Evolutionary conservation across 148 eudicot species (phyloP).

Genomic region (Chenopodium album): DNA sequence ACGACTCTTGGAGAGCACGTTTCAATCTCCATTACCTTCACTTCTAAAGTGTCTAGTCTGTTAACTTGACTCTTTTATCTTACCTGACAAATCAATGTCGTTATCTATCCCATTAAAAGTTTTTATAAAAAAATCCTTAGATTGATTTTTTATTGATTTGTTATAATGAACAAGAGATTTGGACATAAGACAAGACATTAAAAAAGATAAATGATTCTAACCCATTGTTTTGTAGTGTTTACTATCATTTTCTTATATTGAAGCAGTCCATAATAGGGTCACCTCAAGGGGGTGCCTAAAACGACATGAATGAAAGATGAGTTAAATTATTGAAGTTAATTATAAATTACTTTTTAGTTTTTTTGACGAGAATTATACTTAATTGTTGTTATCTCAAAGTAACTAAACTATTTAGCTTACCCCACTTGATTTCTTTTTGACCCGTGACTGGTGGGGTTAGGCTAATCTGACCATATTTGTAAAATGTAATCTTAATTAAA

Average conservation of each 20-base stretch:
- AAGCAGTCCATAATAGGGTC: slow-evolving; percentile 11
- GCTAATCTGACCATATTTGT: slow-evolving; percentile 2
- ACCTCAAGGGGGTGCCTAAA: slow-evolving; percentile 10
- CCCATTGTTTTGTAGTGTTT: slow-evolving; percentile 10
- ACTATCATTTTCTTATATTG: not conserved
- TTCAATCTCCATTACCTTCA: too few species aligned
- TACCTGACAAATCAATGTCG: too few species aligned
- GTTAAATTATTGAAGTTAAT: not conserved
- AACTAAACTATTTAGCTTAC: slow-evolving; percentile 1
- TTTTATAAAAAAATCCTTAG: too few species aligned
- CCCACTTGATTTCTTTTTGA: slow-evolving; percentile 32
- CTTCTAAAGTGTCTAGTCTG: too few species aligned
- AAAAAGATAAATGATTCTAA: too few species aligned
- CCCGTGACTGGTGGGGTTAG: slow-evolving; percentile 29
- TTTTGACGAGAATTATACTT: not conserved
- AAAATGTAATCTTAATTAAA: not conserved
- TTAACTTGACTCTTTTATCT: too few species aligned
- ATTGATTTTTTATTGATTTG: too few species aligned
- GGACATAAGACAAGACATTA: too few species aligned
- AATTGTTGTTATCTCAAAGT: slow-evolving; percentile 17
- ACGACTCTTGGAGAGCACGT: too few species aligned
- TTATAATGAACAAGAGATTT: too few species aligned
- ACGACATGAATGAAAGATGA: not conserved
- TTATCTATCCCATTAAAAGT: too few species aligned
- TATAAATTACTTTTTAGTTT: not conserved